Percentiles rank a stretch among this genome's conserved stretches.
Evolutionary conservation across 805 yeast genomes (phyloP).

Genomic region (Lachancea kluyveri): DNA sequence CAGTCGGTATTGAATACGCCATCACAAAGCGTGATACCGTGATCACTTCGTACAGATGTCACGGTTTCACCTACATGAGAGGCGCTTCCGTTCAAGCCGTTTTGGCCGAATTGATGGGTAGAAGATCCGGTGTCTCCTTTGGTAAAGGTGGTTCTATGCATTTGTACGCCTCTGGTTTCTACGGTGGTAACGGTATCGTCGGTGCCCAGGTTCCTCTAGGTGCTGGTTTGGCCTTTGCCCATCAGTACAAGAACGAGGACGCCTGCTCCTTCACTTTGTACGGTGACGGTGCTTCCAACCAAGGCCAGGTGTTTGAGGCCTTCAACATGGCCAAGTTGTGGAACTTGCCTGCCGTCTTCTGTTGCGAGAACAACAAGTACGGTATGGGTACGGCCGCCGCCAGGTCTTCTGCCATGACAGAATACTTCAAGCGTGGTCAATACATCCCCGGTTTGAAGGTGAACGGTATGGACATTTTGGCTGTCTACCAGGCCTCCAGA

Average conservation of each 20-base stretch:
- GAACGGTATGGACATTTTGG: slow-evolving; percentile 97
- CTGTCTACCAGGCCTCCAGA: slow-evolving; percentile 91
- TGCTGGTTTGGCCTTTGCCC: slow-evolving; percentile 97
- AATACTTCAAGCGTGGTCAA: slow-evolving; percentile 98
- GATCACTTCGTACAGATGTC: slow-evolving; percentile 97
- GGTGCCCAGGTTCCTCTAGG: slow-evolving; percentile 99
- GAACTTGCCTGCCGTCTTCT: slow-evolving; percentile 90
- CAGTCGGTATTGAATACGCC: slow-evolving; percentile 97
- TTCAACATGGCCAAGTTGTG: slow-evolving; percentile 99
- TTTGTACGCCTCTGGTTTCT: slow-evolving; percentile 92
- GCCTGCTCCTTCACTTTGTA: slow-evolving; percentile 83
- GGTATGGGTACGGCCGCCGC: slow-evolving; percentile 99
- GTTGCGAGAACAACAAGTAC: slow-evolving; percentile 98
- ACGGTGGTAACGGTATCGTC: slow-evolving; percentile 99
- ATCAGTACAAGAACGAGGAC: slow-evolving; percentile 79
- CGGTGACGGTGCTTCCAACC: slow-evolving; percentile 99
- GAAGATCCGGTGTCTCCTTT: slow-evolving; percentile 86
- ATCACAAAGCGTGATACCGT: slow-evolving; percentile 78
- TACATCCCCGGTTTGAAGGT: slow-evolving; percentile 98
- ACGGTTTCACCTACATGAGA: slow-evolving; percentile 95
- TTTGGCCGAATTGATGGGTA: slow-evolving; percentile 95
- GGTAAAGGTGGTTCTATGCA: slow-evolving; percentile 99
- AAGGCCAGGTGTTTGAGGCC: slow-evolving; percentile 97
- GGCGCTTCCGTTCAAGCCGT: slow-evolving; percentile 89
- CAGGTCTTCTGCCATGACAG: slow-evolving; percentile 94